These are phyloP conservation scores for Aspergillus vadensis DNA, from an alignment of 2,329 filamentous ascomycete species.

Conservation along the genomic window DNA sequence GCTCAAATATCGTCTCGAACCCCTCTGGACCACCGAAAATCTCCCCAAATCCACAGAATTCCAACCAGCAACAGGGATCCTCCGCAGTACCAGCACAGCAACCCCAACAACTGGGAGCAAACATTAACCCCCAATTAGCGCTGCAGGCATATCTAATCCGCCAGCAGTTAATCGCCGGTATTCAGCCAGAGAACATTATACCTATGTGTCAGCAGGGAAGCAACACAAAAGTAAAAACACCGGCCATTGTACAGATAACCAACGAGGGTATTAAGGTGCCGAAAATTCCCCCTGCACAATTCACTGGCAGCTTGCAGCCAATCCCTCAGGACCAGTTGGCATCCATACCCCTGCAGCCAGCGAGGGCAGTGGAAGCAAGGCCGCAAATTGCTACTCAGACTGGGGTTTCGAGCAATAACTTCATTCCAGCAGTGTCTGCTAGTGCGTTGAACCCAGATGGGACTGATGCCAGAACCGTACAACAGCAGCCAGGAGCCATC, in stretches of 20 bases:
- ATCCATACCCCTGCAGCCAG: neutral
- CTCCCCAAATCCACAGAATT: neutral
- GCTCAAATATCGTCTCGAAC: neutral
- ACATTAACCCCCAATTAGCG: neutral
- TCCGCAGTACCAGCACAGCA: neutral
- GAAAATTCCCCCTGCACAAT: constrained; percentile 24
- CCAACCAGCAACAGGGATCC: neutral
- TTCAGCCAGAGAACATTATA: constrained; percentile 26
- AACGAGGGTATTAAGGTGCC: constrained; percentile 23
- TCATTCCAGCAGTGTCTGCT: neutral
- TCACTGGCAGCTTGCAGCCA: constrained; percentile 20
- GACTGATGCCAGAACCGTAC: neutral
- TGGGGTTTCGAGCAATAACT: neutral
- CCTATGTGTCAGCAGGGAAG: constrained; percentile 16
- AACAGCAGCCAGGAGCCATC: neutral
- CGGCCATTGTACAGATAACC: constrained; percentile 23
- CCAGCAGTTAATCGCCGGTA: constrained; percentile 33
- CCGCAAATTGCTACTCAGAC: neutral
- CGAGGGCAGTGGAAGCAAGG: neutral
- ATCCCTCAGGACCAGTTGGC: constrained; percentile 1
- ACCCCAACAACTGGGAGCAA: neutral
- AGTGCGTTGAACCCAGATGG: neutral
- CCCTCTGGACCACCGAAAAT: neutral
- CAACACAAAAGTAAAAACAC: constrained; percentile 5
- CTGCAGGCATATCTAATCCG: constrained; percentile 32